phyloP scores from a whole-genome alignment of 257 asterid genomes.

The Haberlea rhodopensis region DNA sequence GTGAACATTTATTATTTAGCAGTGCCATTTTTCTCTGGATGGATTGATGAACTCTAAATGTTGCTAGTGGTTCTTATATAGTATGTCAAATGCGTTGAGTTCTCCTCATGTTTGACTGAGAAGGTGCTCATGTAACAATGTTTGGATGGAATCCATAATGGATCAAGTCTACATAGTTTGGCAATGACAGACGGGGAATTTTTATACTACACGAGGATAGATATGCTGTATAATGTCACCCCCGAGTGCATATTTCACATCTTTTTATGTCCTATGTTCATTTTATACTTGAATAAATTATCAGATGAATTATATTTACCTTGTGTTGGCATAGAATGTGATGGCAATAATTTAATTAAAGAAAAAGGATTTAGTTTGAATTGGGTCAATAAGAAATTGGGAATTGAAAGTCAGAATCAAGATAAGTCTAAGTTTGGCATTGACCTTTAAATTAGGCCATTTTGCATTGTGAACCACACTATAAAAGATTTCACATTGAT shows the following conservation, averaged over 20 bases:
- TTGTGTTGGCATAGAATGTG: too few species aligned
- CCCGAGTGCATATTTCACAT: neutral
- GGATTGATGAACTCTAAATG: neutral
- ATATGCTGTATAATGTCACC: too few species aligned
- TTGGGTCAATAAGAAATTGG: neutral
- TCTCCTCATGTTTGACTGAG: neutral
- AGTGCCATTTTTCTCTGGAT: slow-evolving; percentile 20
- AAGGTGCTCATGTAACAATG: neutral
- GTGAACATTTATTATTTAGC: slow-evolving; percentile 1
- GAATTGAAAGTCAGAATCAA: neutral
- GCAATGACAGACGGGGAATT: neutral
- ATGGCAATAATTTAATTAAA: too few species aligned
- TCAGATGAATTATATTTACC: too few species aligned
- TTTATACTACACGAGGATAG: neutral
- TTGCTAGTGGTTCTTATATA: neutral
- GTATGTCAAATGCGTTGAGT: neutral
- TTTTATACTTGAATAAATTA: neutral
- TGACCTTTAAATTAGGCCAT: neutral
- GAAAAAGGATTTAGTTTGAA: neutral
- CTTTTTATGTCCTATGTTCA: too few species aligned
- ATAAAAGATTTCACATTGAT: neutral
- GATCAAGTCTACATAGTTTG: neutral
- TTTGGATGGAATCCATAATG: neutral
- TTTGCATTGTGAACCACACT: neutral
- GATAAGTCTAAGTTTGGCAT: neutral